Base-by-base conservation (phyloP, 1,284 basidiomycete genomes). In the Takashimella koratensis region DNA sequence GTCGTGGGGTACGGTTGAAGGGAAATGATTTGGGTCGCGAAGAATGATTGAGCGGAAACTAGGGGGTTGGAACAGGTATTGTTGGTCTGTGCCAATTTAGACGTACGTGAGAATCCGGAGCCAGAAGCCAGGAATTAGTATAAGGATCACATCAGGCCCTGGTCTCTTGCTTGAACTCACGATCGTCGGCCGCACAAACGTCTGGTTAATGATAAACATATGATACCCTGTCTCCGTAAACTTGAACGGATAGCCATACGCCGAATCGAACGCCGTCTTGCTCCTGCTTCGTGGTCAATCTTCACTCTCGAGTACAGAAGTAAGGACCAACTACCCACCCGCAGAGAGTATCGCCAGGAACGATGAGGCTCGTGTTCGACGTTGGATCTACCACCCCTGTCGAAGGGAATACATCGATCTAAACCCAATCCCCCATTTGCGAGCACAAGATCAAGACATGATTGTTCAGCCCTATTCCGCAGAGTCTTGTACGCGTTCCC, bases 201-300 rank as follows among this genome's bases (percentile, higher is more conserved):
- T 76, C 47, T 75, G 67, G 58, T 76, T 76, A 21, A 76, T 49
- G 5, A 73, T 69, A 45, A 70, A 71, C 65, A 69, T 66, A 57
- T 76, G 71, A 66, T 66, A 73, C 23, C 75, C 75, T 1, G 67
- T 52, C n/a, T 57, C n/a, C 3, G 57, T 36, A 50, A 76, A 75
- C 5, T 49, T 51, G 57, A 70, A 73, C 1, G 63, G 60, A 49
- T 72, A 73, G 0, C 53, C 52, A 5, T 67, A 49, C 0, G 64
- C 54, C 24, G 54, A 70, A 45, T 68, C 60, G 51, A 36, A 45
- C 19, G 52, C 48, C 0, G 47, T 45, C 3, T 24, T 21, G 19
- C 51, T 43, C 20, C 54, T 49, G 46, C 11, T 20, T 8, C 30
- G 36, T 12, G 45, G 43, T 19, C 16, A 45, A 6, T n/a, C 3